Conservation (phyloP, 352 stramenopile species). For the Phytophthora colocasiae region DNA sequence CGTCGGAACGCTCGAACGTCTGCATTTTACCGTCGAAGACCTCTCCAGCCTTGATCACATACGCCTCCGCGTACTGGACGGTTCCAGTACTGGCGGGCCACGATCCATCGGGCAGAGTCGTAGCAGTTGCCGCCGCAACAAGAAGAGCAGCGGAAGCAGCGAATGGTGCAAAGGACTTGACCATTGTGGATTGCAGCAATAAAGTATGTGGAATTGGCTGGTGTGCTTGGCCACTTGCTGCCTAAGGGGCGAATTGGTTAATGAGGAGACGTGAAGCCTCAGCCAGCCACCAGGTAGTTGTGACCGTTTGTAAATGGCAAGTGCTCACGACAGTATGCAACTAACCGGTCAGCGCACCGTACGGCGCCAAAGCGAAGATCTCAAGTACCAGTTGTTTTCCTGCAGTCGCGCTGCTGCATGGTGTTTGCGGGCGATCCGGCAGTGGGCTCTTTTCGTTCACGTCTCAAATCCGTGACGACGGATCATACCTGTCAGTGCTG, state of each 20-base stretch:
- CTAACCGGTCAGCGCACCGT: neutral
- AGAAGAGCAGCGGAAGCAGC: conserved; percentile 13
- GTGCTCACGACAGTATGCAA: conserved; percentile 5
- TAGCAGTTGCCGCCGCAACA: conserved; percentile 5
- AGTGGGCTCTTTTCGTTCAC: conserved; percentile 14
- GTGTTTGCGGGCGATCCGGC: conserved; percentile 14
- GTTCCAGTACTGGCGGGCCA: conserved; percentile 18
- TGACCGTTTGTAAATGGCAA: conserved; percentile 12
- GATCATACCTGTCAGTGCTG: conserved; percentile 22
- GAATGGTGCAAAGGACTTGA: conserved; percentile 20
- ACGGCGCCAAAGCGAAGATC: conserved; percentile 3
- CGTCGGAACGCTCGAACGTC: conserved; percentile 59
- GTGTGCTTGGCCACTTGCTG: conserved; percentile 24
- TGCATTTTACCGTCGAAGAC: conserved; percentile 42
- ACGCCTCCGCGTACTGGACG: conserved; percentile 27
- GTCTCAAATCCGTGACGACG: conserved; percentile 22
- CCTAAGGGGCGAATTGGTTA: conserved; percentile 22
- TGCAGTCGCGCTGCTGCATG: conserved; percentile 15
- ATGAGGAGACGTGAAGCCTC: conserved; percentile 10
- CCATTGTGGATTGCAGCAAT: conserved; percentile 17
- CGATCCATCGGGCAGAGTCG: conserved; percentile 12
- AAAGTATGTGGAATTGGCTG: conserved; percentile 1
- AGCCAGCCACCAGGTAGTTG: conserved; percentile 1
- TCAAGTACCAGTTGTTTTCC: conserved; percentile 22
- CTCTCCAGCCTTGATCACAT: conserved; percentile 43